These are phyloP conservation scores for Corrigiola litoralis DNA, from an alignment of 179 eudicot genomes.

Conservation along the genomic window DNA sequence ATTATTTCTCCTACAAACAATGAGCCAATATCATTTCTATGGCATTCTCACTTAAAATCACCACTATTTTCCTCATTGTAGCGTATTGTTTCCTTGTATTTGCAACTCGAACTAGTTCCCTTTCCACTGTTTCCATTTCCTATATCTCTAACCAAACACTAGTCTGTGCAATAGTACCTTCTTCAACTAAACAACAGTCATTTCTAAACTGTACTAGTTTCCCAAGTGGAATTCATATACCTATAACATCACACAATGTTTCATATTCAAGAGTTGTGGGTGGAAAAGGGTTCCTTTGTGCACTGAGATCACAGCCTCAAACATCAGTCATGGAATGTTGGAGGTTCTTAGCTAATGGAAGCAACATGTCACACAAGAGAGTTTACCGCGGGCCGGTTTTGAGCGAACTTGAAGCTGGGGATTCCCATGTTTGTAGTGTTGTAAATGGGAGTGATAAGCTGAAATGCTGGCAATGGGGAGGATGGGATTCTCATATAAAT, in stretches of 20 bases:
- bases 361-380: slow-evolving; percentile 29
- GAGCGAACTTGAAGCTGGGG: slow-evolving; percentile 46
- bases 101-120: slow-evolving; percentile 29
- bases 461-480: slow-evolving; percentile 63
- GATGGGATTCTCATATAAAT: background rate
- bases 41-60: slow-evolving; percentile 20
- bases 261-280: slow-evolving; percentile 54
- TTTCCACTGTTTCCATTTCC: slow-evolving; percentile 68
- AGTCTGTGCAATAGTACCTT: slow-evolving; percentile 45
- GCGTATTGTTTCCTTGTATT: slow-evolving; percentile 22
- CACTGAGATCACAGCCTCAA: slow-evolving; percentile 23
- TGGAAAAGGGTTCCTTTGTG: slow-evolving; percentile 71
- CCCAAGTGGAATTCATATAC: slow-evolving; percentile 29
- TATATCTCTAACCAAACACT: slow-evolving; percentile 33
- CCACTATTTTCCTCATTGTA: slow-evolving; percentile 9
- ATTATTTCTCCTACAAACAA: background rate
- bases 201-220: slow-evolving; percentile 54
- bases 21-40: slow-evolving; percentile 32
- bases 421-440: slow-evolving; percentile 62
- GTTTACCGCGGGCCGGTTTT: slow-evolving; percentile 46
- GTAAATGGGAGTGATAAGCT: slow-evolving; percentile 23
- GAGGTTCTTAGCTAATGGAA: slow-evolving; percentile 40
- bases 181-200: slow-evolving; percentile 18
- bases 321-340: slow-evolving; percentile 50
- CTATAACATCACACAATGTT: slow-evolving; percentile 1